Evolutionary conservation across 1,284 basidiomycete species (phyloP).

Genomic region (Jaminaea rosea): DNA sequence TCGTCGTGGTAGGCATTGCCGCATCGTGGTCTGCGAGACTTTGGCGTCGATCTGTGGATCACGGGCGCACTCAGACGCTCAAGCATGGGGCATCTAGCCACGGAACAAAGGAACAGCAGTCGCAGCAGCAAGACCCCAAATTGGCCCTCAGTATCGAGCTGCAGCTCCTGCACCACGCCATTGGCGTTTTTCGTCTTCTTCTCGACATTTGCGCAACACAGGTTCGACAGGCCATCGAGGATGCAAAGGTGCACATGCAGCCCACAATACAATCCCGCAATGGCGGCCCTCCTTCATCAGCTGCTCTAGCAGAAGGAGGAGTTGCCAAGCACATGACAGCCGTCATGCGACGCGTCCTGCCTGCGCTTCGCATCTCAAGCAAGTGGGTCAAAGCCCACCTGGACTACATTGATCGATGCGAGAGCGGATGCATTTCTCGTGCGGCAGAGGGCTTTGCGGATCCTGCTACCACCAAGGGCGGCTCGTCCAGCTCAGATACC

Average conservation of each 20-base stretch:
- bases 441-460: background rate
- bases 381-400: slow-evolving; percentile 81
- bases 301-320: background rate
- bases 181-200: slow-evolving; percentile 61
- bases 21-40: slow-evolving; percentile 31
- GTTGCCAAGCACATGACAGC: slow-evolving; percentile 56
- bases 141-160: slow-evolving; percentile 51
- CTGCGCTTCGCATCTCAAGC: slow-evolving; percentile 72
- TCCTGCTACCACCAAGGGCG: too few species aligned
- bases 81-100: background rate
- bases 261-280: too few species aligned
- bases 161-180: slow-evolving; percentile 63
- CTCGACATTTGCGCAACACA: slow-evolving; percentile 60
- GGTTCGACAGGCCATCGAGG: slow-evolving; percentile 51
- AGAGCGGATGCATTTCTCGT: background rate
- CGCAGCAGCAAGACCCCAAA: background rate
- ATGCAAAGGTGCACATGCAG: slow-evolving; percentile 52
- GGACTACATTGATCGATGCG: slow-evolving; percentile 55
- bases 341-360: slow-evolving; percentile 71
- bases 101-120: background rate
- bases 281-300: too few species aligned
- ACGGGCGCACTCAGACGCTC: too few species aligned
- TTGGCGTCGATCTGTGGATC: slow-evolving; percentile 11
- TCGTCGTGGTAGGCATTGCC: slow-evolving; percentile 31
- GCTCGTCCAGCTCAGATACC: background rate